Evolutionary conservation across 192 early-diverging fungal species (phyloP), one percentile per base, ranked within the genome.

Genomic region (Rhizoclosmatium sp.): DNA sequence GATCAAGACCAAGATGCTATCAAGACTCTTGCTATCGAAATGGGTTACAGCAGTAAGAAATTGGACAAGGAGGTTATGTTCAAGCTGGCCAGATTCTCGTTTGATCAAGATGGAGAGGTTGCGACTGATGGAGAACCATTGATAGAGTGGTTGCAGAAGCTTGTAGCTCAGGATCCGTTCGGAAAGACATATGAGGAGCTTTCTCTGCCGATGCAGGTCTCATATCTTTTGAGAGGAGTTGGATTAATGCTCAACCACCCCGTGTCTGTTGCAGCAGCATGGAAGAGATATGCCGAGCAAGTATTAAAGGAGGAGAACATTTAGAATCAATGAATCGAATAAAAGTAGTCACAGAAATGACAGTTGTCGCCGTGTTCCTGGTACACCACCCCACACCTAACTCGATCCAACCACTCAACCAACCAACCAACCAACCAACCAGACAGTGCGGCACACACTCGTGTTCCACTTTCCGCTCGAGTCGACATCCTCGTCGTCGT

Each of bases 381-480:
- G 87, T 92, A 19, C 89, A 87, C 46, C 92, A 91, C 71, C 92
- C 91, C 9, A 87, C 83, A 23, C 62, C 65, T 67, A 60, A n/a
- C 23, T 23, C 21, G 5, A 21, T 21, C 62, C n/a, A n/a, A n/a
- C n/a, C 0, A 31, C 31, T 31, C 31, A 31, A 31, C 31, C 31
- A 31, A 31, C 31, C 31, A 31, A 31, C 31, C 31, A 31, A 31
- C 31, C 31, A 31, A 31, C 31, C 31, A 31, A 31, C 31, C 62
- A 16, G 41, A 69, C 58, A 47, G 86, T 92, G 44, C 92, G 93
- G 16, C 92, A 92, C 81, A 92, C 93, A 64, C 88, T 92, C 61
- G 91, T 95, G 2, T 95, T 93, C 85, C 85, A 86, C 65, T 95
- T 92, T 66, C 94, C 93, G n/a, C 59, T 71, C 59, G 7, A 68